phyloP scores from a whole-genome alignment of 2,329 filamentous ascomycete genomes.

The Penicillium expansum region DNA sequence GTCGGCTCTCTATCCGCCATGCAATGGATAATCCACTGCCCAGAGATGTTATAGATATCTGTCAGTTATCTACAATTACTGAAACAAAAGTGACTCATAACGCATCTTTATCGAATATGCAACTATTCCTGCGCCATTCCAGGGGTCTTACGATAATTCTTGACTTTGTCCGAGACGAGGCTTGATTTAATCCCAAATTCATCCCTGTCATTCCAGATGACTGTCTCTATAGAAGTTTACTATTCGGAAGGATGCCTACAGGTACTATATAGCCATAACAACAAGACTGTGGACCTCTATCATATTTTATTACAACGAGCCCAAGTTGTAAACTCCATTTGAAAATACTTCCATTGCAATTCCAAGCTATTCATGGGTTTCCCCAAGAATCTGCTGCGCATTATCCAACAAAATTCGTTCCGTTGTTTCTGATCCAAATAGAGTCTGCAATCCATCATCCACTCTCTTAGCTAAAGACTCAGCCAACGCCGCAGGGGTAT shows the following conservation, averaged over 20 bases:
- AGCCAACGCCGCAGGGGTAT: constrained; percentile 38
- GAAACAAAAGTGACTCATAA: neutral
- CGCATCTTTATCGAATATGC: neutral
- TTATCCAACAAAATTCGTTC: constrained; percentile 11
- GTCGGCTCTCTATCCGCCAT: neutral
- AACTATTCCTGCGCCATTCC: neutral
- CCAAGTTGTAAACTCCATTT: too few relatives aligned
- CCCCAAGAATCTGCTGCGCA: constrained; percentile 7
- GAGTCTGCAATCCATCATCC: constrained; percentile 35
- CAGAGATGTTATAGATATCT: neutral
- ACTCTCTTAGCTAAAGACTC: constrained; percentile 40
- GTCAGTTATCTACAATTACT: neutral
- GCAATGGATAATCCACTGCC: neutral
- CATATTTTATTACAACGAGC: neutral
- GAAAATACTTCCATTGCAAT: neutral
- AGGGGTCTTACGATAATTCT: neutral
- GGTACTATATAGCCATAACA: neutral
- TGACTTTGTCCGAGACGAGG: neutral
- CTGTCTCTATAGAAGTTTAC: neutral
- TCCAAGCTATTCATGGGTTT: neutral
- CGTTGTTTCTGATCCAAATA: constrained; percentile 7
- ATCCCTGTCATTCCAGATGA: neutral
- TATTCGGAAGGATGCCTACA: neutral
- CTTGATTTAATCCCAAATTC: neutral
- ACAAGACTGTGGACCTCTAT: neutral